A percentile compares a stretch with the other conserved stretches of the same genome.
These are phyloP conservation scores for Lentinula aciculospora DNA, from an alignment of 768 basidiomycete genomes.

Conservation along the genomic window DNA sequence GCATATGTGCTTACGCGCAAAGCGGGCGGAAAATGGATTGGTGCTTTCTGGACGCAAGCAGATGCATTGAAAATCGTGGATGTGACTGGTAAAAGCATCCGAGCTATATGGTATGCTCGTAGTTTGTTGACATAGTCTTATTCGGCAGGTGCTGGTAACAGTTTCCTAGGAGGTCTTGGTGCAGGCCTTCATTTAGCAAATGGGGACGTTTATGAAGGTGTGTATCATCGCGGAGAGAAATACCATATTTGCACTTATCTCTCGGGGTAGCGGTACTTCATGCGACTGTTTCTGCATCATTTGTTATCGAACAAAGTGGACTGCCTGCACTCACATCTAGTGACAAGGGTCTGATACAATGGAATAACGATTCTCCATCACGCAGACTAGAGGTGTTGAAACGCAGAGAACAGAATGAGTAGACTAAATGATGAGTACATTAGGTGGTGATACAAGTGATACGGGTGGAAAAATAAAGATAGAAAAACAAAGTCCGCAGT, in stretches of 20 bases:
- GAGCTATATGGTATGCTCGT: background rate
- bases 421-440: conserved; percentile 8
- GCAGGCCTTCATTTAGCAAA: conserved; percentile 58
- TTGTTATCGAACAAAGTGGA: conserved; percentile 76
- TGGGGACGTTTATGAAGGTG: conserved; percentile 66
- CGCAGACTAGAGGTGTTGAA: conserved; percentile 50
- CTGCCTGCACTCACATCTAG: conserved; percentile 45
- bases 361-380: conserved; percentile 70
- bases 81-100: conserved; percentile 62
- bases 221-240: conserved; percentile 12
- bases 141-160: conserved; percentile 77
- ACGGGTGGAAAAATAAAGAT: conserved; percentile 16
- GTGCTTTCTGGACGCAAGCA: conserved; percentile 60
- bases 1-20: conserved; percentile 52
- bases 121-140: background rate
- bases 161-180: conserved; percentile 79
- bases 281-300: conserved; percentile 78
- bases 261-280: conserved; percentile 53
- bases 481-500: conserved; percentile 5
- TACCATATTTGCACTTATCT: background rate
- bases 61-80: conserved; percentile 56
- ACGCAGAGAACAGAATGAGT: conserved; percentile 29
- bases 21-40: conserved; percentile 53
- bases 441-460: conserved; percentile 8
- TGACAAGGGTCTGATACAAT: conserved; percentile 28